Conservation (phyloP, 2,329 filamentous ascomycete species). For the Emergomyces africanus region DNA sequence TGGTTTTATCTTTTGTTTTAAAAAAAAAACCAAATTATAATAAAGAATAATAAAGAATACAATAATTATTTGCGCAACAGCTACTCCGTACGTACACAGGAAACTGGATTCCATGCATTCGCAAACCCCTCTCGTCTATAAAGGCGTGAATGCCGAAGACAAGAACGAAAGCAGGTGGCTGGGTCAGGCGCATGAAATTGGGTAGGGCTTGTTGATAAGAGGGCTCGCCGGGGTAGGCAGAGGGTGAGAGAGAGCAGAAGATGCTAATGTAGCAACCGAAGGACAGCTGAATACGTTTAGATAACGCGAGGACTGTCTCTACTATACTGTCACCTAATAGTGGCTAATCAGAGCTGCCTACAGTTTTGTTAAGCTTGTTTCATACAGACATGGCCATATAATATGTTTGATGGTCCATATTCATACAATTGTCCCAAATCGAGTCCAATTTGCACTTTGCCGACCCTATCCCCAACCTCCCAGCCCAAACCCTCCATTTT, state of each 20-base stretch:
- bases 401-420: slow-evolving; percentile 95
- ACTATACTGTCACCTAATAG: slow-evolving; percentile 84
- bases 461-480: neutral
- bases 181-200: slow-evolving; percentile 78
- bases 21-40: too few relatives aligned
- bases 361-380: slow-evolving; percentile 73
- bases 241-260: slow-evolving; percentile 82
- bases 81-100: too few relatives aligned
- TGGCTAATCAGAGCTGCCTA: slow-evolving; percentile 78
- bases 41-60: neutral
- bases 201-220: slow-evolving; percentile 73
- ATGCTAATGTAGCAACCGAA: slow-evolving; percentile 72
- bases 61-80: too few relatives aligned
- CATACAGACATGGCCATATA: slow-evolving; percentile 80
- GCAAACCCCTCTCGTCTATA: too few relatives aligned
- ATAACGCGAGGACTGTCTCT: slow-evolving; percentile 72
- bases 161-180: slow-evolving; percentile 60
- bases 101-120: too few relatives aligned
- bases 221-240: slow-evolving; percentile 83
- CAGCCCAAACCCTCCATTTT: neutral
- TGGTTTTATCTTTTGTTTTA: too few relatives aligned
- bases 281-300: slow-evolving; percentile 79
- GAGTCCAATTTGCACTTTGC: neutral
- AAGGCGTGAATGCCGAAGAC: slow-evolving; percentile 90
- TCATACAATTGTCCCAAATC: too few relatives aligned